phyloP scores from a whole-genome alignment of 306 rosid genomes.

The Inga laurina region DNA sequence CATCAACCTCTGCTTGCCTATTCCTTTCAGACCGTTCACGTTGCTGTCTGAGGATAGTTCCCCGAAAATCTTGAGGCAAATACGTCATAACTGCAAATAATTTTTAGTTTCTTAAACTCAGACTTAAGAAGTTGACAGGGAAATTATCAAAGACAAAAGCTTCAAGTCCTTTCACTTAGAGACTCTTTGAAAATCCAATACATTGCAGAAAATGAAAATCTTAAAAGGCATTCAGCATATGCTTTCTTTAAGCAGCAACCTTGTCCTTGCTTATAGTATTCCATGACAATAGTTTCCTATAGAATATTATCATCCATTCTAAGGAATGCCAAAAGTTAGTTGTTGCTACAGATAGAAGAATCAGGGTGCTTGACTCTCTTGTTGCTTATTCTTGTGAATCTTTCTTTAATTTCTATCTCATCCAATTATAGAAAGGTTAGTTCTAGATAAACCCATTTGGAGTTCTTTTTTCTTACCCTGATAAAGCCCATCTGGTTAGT shows the following conservation, averaged over 20 bases:
- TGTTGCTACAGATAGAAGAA: not conserved
- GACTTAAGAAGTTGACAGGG: not conserved
- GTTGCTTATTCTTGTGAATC: not conserved
- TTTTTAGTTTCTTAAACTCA: constrained; percentile 19
- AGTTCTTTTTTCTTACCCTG: not conserved
- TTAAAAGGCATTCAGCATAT: not conserved
- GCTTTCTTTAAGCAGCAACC: not conserved
- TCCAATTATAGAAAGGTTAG: not conserved
- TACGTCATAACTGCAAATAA: constrained; percentile 84
- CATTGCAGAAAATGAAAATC: not conserved
- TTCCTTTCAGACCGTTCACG: constrained; percentile 97
- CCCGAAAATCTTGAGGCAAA: constrained; percentile 99
- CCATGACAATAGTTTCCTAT: not conserved
- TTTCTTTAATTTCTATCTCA: not conserved
- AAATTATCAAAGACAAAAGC: not conserved
- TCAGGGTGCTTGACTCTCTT: not conserved
- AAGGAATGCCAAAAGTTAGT: not conserved
- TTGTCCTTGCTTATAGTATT: not conserved
- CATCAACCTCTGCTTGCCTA: constrained; percentile 87
- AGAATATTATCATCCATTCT: not conserved
- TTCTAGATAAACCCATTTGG: not conserved
- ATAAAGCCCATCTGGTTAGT: not conserved
- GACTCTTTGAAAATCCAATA: not conserved
- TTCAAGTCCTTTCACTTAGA: not conserved
- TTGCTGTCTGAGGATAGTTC: constrained; percentile 85